Base-by-base conservation (phyloP, 2,329 filamentous ascomycete species). In the Ciborinia camelliae region DNA sequence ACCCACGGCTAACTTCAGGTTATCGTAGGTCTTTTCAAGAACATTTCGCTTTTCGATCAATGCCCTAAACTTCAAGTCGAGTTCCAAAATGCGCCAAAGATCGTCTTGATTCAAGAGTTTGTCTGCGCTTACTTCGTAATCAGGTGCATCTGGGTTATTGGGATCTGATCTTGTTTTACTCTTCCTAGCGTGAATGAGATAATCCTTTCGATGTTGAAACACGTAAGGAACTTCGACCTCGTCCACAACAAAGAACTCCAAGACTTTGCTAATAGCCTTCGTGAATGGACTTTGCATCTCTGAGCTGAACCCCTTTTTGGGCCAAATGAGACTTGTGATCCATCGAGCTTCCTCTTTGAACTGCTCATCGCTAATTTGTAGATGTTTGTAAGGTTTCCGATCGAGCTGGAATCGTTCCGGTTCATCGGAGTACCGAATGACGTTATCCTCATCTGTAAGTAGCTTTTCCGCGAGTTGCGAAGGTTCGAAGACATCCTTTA, bases 401-500 rank as follows among this genome's bases (percentile, higher is more conserved):
- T 96, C 91, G 62, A 99, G 79, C 76, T 99, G 95, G 77, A 97
- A 94, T 72, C 95, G 89, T 78, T 99, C 95, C 1, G 95, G 95
- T 70, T 97, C 89, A 75, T 99, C 95, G 26, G 86, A 88, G 73
- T 89, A 86, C 57, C 95, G 91, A 70, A 99, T 97, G 65, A 87
- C 81, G 76, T 98, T 96, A 76, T 99, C 95, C 68, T 93, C 92
- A 65, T 98, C 95, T 10, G 95, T 99, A 71, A 99, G 85, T 76
- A 98, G 90, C 78, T 92, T 94, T 78, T 99, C 95, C 64, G 90
- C 88, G 47, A 99, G 84, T 76, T 99, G 92, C 3, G 93, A 96
- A 0, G 95, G 95, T 77, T 99, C 95, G 73, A 99, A 99, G 59
- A 99, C 94, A 75, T 99, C 94, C 79, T 98, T 97, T 68, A 99